A percentile compares a stretch with the other conserved stretches of the same genome.
These are phyloP conservation scores for Ustilago sp. DNA, from an alignment of 1,284 basidiomycete species.

Conservation along the genomic window DNA sequence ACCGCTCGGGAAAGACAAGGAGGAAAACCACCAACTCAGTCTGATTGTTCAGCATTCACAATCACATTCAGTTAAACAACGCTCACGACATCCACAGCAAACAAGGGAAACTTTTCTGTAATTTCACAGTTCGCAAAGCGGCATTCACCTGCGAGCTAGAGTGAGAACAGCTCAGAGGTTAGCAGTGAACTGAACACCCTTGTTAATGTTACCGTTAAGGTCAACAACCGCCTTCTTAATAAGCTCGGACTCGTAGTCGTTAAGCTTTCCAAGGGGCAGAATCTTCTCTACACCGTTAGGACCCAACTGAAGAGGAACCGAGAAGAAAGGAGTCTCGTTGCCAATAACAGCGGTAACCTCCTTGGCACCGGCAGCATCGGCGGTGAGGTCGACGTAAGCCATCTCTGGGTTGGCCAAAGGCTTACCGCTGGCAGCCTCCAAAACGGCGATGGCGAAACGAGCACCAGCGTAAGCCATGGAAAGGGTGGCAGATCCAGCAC, in stretches of 20 bases:
- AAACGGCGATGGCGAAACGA: conserved; percentile 62
- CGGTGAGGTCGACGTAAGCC: conserved; percentile 65
- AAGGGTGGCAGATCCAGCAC: conserved; percentile 87
- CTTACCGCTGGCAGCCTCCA: conserved; percentile 65
- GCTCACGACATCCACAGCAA: not conserved
- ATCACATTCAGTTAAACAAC: too few relatives aligned
- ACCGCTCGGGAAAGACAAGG: too few relatives aligned
- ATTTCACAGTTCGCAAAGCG: not conserved
- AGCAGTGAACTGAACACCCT: conserved; percentile 68
- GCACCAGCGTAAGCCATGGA: conserved; percentile 84
- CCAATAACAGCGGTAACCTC: conserved; percentile 59
- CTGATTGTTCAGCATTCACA: too few relatives aligned
- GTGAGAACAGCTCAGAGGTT: conserved; percentile 30
- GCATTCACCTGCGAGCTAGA: not conserved
- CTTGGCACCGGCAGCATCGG: conserved; percentile 62
- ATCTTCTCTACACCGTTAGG: conserved; percentile 73
- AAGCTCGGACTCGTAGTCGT: conserved; percentile 72
- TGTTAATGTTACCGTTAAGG: conserved; percentile 73
- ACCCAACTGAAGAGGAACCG: conserved; percentile 65
- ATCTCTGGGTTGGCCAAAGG: conserved; percentile 55
- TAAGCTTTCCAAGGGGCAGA: conserved; percentile 72
- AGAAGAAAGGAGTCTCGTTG: conserved; percentile 65
- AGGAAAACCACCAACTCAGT: too few relatives aligned
- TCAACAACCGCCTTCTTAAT: conserved; percentile 73
- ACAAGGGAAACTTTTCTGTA: not conserved